A percentile compares a stretch with the other conserved stretches of the same genome.
Conservation (phyloP, 2,329 filamentous ascomycete species). For the Alternaria brassicae region DNA sequence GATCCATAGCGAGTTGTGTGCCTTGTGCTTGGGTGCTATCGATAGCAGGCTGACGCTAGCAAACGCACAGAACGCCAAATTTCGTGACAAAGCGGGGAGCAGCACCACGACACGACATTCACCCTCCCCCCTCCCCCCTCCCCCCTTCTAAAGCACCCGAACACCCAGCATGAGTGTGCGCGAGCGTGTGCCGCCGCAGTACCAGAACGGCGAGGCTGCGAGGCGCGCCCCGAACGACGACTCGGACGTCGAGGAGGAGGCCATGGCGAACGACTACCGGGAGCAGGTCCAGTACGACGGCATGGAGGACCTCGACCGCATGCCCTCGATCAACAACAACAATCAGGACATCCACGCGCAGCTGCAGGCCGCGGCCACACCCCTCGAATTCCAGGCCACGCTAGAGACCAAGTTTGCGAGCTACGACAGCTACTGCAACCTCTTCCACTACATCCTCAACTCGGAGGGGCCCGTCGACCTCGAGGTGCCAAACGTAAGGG, state of each 20-base stretch:
- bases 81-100: constrained; percentile 21
- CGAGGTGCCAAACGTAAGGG: constrained; percentile 90
- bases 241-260: constrained; percentile 95
- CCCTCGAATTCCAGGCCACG: constrained; percentile 93
- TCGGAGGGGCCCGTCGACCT: constrained; percentile 98
- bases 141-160: too few species aligned
- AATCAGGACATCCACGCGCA: constrained; percentile 92
- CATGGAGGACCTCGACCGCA: constrained; percentile 80
- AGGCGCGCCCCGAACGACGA: constrained; percentile 68
- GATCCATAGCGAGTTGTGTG: too few species aligned
- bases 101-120: constrained; percentile 21
- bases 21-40: constrained; percentile 20
- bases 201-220: constrained; percentile 52
- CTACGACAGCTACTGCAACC: constrained; percentile 99
- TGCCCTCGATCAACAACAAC: constrained; percentile 66
- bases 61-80: constrained; percentile 28
- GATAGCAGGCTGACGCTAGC: constrained; percentile 27
- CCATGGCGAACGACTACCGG: constrained; percentile 92
- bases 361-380: constrained; percentile 88
- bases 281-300: constrained; percentile 93
- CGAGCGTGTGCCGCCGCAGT: constrained; percentile 31
- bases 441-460: constrained; percentile 99
- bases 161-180: constrained; percentile 31
- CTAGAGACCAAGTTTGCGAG: constrained; percentile 97
- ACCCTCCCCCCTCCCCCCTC: constrained; percentile 1